Evolutionary conservation across 768 basidiomycete genomes (phyloP), one percentile per base, ranked within the genome.

Genomic region (Pleurotus ostreatus): DNA sequence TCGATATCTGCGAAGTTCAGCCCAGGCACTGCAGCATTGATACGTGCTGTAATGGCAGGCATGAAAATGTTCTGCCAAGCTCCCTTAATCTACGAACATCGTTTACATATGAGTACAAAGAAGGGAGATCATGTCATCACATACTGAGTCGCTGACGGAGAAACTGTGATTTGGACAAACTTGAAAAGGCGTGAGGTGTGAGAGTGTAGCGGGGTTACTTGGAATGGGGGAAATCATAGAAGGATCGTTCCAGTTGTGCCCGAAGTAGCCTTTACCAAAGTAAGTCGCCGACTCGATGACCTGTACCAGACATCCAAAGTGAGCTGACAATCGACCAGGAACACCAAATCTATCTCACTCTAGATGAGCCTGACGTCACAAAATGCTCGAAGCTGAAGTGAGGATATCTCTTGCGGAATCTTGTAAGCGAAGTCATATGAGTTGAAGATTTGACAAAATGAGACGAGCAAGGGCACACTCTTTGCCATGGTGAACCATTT

Each of bases 111-210:
- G 48, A 18, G 15, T 15, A 30, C 4, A 48, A 13, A 16, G 30
- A n/a, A 5, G 16, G 58, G 57, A 12, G 13, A 66, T 64, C 65
- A 60, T 65, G 64, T 9, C 68, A 68, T 49, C 62, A 70, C 40
- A 26, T 56, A 60, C 69, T 68, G 57, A 66, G 40, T 63, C 68
- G 71, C 46, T 47, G 22, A 23, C 22, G 7, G 22, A 20, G 23
- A 47, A 47, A 18, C 18, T 47, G 23, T 15, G 22, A n/a, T 65
- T 60, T 22, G 69, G 62, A 61, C 75, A 77, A n/a, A 69, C 71
- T 49, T 66, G 63, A 70, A 71, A 71, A 26, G 73, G 75, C 25
- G 66, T 75, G 59, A 78, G 71, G 69, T 72, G 75, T 39, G 72
- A 71, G 18, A 69, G 64, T 15, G 71, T 71, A 54, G 61, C 62